These are phyloP conservation scores for Coemansia sp. DNA, from an alignment of 192 early-diverging fungal species.

Conservation along the genomic window DNA sequence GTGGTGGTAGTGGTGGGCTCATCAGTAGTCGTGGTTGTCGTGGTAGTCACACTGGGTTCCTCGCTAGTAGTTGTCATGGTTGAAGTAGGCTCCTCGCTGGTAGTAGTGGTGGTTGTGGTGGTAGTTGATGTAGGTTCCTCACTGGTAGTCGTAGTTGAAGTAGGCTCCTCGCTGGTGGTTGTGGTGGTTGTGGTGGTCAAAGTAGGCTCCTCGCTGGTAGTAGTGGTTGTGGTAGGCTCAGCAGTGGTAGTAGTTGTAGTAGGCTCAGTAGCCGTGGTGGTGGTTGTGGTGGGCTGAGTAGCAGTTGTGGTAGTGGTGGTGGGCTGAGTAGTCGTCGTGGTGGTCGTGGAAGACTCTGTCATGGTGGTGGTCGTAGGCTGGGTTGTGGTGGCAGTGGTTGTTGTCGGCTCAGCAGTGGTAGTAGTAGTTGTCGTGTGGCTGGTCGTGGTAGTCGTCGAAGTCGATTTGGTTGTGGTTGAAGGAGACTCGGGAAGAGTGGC, in stretches of 20 bases:
- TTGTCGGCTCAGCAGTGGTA: background rate
- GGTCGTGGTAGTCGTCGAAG: conserved; percentile 1
- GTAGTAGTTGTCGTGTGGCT: background rate
- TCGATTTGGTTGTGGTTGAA: conserved; percentile 8
- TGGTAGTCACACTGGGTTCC: background rate
- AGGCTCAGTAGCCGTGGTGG: background rate
- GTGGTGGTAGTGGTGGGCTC: background rate
- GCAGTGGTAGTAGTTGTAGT: background rate
- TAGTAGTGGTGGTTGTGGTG: conserved; percentile 4
- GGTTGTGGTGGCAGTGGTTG: background rate
- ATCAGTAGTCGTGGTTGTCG: background rate
- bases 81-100: background rate
- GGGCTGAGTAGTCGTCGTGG: background rate
- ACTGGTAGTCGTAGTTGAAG: background rate
- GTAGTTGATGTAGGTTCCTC: background rate
- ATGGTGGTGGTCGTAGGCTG: background rate
- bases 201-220: background rate
- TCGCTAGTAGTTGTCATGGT: background rate
- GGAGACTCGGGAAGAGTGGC: background rate
- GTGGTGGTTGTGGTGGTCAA: background rate
- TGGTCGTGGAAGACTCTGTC: background rate
- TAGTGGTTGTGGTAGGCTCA: background rate
- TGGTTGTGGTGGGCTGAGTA: background rate
- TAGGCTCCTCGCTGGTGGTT: background rate
- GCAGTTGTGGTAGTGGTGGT: background rate